These are phyloP conservation scores for Lagenaria siceraria DNA, from an alignment of 306 rosid genomes.

Conservation along the genomic window DNA sequence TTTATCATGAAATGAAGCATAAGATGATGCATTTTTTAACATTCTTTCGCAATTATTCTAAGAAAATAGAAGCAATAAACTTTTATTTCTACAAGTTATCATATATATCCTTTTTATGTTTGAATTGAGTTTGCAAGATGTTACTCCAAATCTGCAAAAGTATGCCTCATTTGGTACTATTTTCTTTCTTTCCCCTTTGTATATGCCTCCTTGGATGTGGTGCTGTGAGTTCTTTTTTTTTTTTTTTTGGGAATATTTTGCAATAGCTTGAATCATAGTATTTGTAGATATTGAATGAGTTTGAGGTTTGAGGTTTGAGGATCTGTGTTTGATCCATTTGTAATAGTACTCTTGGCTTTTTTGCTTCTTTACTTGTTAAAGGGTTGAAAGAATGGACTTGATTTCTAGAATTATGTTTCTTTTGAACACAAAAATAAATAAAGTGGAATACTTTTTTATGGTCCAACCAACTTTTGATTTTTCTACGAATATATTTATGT, in stretches of 20 bases:
- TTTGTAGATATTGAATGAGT: not conserved
- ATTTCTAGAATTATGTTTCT: not conserved
- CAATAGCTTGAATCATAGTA: not conserved
- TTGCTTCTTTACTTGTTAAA: constrained; percentile 1
- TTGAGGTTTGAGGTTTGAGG: not conserved
- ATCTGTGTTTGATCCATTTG: not conserved
- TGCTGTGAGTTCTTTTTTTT: not conserved
- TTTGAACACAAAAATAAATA: not conserved
- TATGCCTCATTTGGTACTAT: too few relatives aligned
- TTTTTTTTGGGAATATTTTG: not conserved
- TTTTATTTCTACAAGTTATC: too few relatives aligned
- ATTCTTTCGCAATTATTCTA: too few relatives aligned
- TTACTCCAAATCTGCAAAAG: too few relatives aligned
- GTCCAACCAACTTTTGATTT: constrained; percentile 1
- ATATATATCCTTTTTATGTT: too few relatives aligned
- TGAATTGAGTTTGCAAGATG: too few relatives aligned
- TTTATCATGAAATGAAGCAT: too few relatives aligned
- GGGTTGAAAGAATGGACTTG: not conserved
- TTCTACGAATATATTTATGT: not conserved
- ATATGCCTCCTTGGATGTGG: not conserved
- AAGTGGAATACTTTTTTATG: not conserved
- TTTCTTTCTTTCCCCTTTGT: too few relatives aligned
- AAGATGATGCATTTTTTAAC: too few relatives aligned
- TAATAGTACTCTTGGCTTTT: not conserved
- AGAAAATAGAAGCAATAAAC: too few relatives aligned